Percentiles rank a stretch among this genome's conserved stretches.
Conservation (phyloP, 345 rosid genomes). For the Stellera chamaejasme region DNA sequence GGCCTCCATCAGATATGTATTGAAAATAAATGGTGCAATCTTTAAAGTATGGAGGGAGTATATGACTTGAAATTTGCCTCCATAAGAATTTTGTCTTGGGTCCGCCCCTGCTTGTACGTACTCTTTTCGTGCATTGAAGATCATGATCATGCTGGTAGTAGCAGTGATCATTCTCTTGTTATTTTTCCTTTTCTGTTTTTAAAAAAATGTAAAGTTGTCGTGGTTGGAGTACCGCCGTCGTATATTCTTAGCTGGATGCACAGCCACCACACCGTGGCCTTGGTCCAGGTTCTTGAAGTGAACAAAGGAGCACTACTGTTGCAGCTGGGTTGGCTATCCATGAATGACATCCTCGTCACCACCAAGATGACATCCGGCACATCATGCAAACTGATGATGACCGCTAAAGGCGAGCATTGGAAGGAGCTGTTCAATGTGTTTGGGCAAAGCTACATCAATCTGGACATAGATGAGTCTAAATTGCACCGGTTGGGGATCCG, state of each 20-base stretch:
- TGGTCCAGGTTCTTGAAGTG: not conserved
- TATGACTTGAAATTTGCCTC: no score
- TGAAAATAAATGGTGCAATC: no score
- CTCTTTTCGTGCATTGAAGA: no score
- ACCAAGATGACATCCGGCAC: conserved; percentile 2
- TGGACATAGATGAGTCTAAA: conserved; percentile 1
- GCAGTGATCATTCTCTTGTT: not conserved
- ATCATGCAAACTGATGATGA: not conserved
- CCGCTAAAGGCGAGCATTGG: no score
- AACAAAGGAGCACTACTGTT: conserved; percentile 1
- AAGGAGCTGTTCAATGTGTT: conserved; percentile 2
- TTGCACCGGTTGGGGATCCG: not conserved
- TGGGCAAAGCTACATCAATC: not conserved
- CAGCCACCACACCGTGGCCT: not conserved
- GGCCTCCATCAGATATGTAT: no score
- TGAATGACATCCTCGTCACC: not conserved
- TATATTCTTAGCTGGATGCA: not conserved
- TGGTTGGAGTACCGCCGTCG: not conserved
- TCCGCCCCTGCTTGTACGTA: no score
- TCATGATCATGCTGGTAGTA: no score
- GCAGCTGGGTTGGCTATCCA: not conserved
- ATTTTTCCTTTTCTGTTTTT: not conserved
- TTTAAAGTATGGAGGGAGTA: no score
- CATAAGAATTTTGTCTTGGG: no score
- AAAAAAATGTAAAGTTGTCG: conserved; percentile 2